phyloP scores from a whole-genome alignment of 2,329 filamentous ascomycete genomes.

The Colletotrichum liaoningense region DNA sequence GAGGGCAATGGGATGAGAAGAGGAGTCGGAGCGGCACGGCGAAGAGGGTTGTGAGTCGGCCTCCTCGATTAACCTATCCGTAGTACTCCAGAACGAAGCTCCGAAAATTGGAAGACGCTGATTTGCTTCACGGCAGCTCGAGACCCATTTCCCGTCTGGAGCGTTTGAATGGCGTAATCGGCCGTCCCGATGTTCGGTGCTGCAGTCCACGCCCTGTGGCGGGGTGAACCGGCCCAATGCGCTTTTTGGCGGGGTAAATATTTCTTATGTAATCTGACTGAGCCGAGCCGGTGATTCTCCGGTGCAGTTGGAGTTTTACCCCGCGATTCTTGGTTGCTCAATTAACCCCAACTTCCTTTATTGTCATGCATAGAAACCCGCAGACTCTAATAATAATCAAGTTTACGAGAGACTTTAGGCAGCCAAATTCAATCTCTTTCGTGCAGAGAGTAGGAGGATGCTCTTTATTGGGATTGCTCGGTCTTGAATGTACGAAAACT shows the following conservation, averaged over 20 bases:
- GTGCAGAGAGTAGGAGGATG: no score
- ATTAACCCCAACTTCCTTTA: background rate
- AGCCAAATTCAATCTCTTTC: no score
- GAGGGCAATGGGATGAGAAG: background rate
- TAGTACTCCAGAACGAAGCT: conserved; percentile 7
- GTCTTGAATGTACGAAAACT: no score
- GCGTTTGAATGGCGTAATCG: conserved; percentile 21
- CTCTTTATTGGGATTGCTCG: no score
- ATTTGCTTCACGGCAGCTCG: conserved; percentile 21
- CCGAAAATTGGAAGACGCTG: conserved; percentile 28
- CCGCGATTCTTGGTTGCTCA: background rate
- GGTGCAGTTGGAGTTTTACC: background rate
- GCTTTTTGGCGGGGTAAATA: conserved; percentile 30
- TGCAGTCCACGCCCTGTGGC: conserved; percentile 18
- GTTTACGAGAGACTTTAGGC: no score
- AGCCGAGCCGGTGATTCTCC: conserved; percentile 11
- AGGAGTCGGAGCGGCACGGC: conserved; percentile 7
- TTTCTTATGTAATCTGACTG: conserved; percentile 1
- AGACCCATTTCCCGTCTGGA: conserved; percentile 31
- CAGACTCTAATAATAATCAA: no score
- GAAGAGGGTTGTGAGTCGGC: background rate
- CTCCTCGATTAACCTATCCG: background rate
- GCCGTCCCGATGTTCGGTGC: conserved; percentile 28
- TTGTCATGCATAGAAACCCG: no score
- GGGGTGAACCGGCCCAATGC: conserved; percentile 29